Base-by-base conservation (phyloP, 129 eudicot species). In the Artemisia tridentata region DNA sequence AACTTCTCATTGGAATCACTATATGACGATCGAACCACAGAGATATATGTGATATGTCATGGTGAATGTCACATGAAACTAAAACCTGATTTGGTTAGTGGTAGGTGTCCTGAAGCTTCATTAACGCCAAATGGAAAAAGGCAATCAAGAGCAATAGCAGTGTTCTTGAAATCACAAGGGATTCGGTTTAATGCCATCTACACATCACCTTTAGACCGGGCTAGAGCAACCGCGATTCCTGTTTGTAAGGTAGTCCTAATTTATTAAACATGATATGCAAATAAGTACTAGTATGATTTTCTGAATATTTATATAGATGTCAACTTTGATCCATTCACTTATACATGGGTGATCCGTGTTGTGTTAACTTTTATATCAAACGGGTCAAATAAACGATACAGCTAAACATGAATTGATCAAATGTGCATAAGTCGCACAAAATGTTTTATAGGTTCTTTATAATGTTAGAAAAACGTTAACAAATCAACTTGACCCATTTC, bases 81-180 rank as follows among this genome's bases (percentile, higher is more conserved):
- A 70, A 80, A 89, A 82, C 91, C 90, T 5, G 96, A 90, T 86
- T 82, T 90, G 88, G 57, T 90, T 34, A 80, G 70, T 23, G 96
- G 96, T 1, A 68, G 96, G 50, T 84, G 90, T 66, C 88, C 93
- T 7, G 88, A 80, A 60, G 86, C 96, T 8, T 83, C 86, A 2
- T 73, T 90, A 34, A 90, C 93, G 6, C 80, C 88, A 14, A 86
- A 80, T 18, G 96, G 96, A 18, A 90, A 86, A 65, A 72, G 96
- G 14, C 96, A 90, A 69, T 90, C 96, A 0, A 83, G 96, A 46
- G 93, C 96, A 0, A 74, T 90, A 65, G 93, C 96, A 1, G 96
- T 86, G 25, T 90, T 90, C 50, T 62, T 86, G 79, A 90, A 90
- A 78, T 86, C 92, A 0, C 93, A 82, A 65, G 96, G 96, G 11